These are phyloP conservation scores for Alternaria solani DNA, from an alignment of 2,329 filamentous ascomycete genomes.

Conservation along the genomic window DNA sequence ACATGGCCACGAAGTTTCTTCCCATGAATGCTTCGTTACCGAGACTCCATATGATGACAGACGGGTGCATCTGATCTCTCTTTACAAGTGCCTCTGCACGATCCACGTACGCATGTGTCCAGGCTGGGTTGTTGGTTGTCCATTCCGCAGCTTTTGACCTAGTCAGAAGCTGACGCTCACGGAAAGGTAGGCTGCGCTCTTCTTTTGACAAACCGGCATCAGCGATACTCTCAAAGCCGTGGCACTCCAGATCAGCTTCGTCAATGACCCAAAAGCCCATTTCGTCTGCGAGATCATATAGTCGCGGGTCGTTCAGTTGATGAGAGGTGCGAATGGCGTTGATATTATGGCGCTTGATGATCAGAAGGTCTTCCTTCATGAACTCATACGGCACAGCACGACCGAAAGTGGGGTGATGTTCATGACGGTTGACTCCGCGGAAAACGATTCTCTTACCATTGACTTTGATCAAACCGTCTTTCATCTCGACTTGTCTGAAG, in stretches of 20 bases:
- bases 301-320: conserved; percentile 68
- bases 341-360: conserved; percentile 76
- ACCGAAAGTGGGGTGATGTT: conserved; percentile 71
- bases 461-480: conserved; percentile 66
- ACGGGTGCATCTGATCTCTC: conserved; percentile 74
- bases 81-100: conserved; percentile 70
- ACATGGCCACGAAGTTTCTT: conserved; percentile 73
- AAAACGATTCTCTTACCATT: conserved; percentile 70
- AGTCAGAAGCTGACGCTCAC: conserved; percentile 66
- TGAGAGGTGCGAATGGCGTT: conserved; percentile 75
- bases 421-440: conserved; percentile 73
- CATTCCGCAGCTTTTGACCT: conserved; percentile 64
- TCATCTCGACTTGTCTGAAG: conserved; percentile 70
- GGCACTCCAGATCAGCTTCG: conserved; percentile 60
- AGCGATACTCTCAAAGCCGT: conserved; percentile 54
- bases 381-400: conserved; percentile 70
- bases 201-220: conserved; percentile 35
- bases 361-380: conserved; percentile 67
- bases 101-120: conserved; percentile 72
- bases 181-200: conserved; percentile 61
- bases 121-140: conserved; percentile 68
- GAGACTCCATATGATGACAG: conserved; percentile 76
- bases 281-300: conserved; percentile 70
- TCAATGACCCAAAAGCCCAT: conserved; percentile 73
- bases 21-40: conserved; percentile 80